Conservation (phyloP, 2,329 filamentous ascomycete genomes). For the Coniochaeta sp. region DNA sequence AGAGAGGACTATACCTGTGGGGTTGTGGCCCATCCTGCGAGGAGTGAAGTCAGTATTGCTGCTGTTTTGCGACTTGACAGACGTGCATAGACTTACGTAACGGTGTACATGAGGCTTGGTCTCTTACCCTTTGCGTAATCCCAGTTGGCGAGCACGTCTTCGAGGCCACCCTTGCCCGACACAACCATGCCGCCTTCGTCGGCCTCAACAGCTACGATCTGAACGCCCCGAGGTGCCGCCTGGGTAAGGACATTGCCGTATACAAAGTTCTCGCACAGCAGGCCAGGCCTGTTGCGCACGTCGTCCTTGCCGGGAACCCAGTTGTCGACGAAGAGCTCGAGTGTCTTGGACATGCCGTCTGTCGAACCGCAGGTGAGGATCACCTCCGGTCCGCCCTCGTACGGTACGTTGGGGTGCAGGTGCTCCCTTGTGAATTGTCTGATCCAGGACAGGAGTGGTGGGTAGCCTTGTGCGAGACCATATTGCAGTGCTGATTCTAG, state of each 20-base stretch:
- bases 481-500: conserved; percentile 80
- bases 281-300: conserved; percentile 60
- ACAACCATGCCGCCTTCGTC: conserved; percentile 76
- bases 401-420: conserved; percentile 76
- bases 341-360: conserved; percentile 73
- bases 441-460: conserved; percentile 68
- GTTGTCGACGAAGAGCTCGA: conserved; percentile 68
- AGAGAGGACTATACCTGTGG: conserved; percentile 37
- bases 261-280: conserved; percentile 73
- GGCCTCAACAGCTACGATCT: conserved; percentile 65
- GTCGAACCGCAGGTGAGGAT: conserved; percentile 76
- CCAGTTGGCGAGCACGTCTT: conserved; percentile 77
- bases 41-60: background rate
- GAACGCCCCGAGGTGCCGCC: conserved; percentile 59
- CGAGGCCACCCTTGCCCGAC: conserved; percentile 63
- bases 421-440: conserved; percentile 69
- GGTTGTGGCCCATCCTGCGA: conserved; percentile 16
- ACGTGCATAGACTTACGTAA: conserved; percentile 56
- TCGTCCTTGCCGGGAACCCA: conserved; percentile 66
- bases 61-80: background rate
- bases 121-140: conserved; percentile 64
- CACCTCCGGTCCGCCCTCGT: conserved; percentile 67
- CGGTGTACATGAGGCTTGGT: conserved; percentile 82
- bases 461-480: conserved; percentile 74
- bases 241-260: conserved; percentile 72